phyloP scores from a whole-genome alignment of 2,329 filamentous ascomycete genomes.

The Phyllosticta capitalensis region DNA sequence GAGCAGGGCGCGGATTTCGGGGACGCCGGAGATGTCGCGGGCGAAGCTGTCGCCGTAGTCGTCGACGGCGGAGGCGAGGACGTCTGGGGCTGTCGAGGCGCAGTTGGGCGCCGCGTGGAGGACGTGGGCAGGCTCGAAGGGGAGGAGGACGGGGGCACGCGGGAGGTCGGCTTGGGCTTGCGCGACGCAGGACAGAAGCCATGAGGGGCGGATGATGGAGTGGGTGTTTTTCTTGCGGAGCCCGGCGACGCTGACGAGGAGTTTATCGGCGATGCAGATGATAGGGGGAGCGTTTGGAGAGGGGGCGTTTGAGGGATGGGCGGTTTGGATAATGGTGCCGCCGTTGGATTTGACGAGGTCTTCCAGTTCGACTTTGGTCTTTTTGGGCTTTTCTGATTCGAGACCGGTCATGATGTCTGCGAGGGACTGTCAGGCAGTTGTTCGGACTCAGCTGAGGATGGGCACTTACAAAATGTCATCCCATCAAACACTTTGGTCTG shows the following conservation, averaged over 20 bases:
- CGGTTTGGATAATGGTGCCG: constrained; percentile 66
- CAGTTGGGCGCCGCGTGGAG: constrained; percentile 56
- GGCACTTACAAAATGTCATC: constrained; percentile 56
- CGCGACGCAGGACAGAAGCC: constrained; percentile 74
- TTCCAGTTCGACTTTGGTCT: constrained; percentile 70
- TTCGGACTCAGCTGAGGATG: too few species aligned
- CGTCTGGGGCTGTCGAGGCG: constrained; percentile 45
- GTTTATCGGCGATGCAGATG: constrained; percentile 71
- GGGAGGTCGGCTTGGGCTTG: constrained; percentile 46
- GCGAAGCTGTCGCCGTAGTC: constrained; percentile 75
- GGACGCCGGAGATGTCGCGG: constrained; percentile 47
- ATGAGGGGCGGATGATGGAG: constrained; percentile 68
- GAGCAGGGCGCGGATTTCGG: constrained; percentile 13
- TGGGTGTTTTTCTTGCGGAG: constrained; percentile 62
- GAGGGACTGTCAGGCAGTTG: background rate
- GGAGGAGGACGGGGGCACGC: constrained; percentile 49
- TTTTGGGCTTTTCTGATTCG: constrained; percentile 54
- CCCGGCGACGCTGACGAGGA: constrained; percentile 69
- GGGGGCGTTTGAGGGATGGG: constrained; percentile 31
- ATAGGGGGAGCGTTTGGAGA: constrained; percentile 46
- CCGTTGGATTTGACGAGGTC: constrained; percentile 73
- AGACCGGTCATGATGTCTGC: constrained; percentile 65
- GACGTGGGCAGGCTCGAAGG: constrained; percentile 61
- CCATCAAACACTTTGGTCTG: constrained; percentile 62
- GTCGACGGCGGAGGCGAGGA: constrained; percentile 47